These are phyloP conservation scores for Trametes gibbosa DNA, from an alignment of 768 basidiomycete species.

Conservation along the genomic window DNA sequence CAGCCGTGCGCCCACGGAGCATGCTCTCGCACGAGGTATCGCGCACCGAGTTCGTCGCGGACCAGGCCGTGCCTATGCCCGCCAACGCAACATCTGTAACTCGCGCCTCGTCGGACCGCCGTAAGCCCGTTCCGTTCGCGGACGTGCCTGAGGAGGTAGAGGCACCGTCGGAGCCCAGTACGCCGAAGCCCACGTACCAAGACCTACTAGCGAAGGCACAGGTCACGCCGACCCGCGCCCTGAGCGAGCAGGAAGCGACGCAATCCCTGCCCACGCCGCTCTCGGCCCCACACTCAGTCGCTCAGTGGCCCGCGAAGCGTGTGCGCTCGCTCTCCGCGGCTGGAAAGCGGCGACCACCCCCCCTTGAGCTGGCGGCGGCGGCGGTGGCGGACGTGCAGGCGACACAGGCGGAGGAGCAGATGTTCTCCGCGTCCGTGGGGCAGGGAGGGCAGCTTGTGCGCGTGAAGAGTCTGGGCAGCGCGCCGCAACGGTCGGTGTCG, in stretches of 20 bases:
- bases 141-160: neutral
- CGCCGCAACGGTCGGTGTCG: slow-evolving; percentile 17
- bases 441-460: slow-evolving; percentile 3
- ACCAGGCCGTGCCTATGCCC: slow-evolving; percentile 1
- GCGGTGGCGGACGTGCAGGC: neutral
- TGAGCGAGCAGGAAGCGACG: slow-evolving; percentile 11
- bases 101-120: slow-evolving; percentile 4
- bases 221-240: neutral
- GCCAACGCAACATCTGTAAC: neutral
- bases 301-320: neutral
- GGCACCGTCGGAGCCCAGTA: neutral
- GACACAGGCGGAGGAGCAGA: slow-evolving; percentile 1
- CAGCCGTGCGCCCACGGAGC: slow-evolving; percentile 20
- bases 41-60: slow-evolving; percentile 3
- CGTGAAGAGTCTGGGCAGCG: slow-evolving; percentile 22
- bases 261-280: slow-evolving; percentile 18
- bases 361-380: neutral
- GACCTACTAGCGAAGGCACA: neutral
- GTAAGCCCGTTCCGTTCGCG: slow-evolving; percentile 5
- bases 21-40: slow-evolving; percentile 15
- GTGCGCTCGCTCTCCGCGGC: neutral
- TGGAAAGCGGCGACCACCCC: neutral
- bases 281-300: slow-evolving; percentile 9
- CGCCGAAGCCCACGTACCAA: neutral
- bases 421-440: slow-evolving; percentile 1